Evolutionary conservation across 352 stramenopile species (phyloP).

Genomic region (Pythium coloratum): DNA sequence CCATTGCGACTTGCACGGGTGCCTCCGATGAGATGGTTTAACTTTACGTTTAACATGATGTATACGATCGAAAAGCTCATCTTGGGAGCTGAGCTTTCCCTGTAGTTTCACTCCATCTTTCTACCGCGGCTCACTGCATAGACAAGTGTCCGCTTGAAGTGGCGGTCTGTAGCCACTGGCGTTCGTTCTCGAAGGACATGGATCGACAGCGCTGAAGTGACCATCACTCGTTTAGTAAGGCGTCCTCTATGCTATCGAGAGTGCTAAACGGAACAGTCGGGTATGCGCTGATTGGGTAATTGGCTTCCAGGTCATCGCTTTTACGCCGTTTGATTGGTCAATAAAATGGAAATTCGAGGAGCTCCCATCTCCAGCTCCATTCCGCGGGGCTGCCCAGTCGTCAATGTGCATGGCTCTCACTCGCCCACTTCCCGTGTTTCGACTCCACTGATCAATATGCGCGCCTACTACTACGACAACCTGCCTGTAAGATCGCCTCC

Average conservation of each 20-base stretch:
- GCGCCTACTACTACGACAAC: constrained; percentile 33
- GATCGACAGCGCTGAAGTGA: background rate
- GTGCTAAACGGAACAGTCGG: background rate
- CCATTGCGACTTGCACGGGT: too few species aligned
- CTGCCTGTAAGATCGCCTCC: constrained; percentile 11
- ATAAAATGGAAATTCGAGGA: constrained; percentile 5
- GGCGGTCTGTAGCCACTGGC: background rate
- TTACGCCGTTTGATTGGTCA: constrained; percentile 15
- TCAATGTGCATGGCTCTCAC: constrained; percentile 18
- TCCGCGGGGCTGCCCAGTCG: constrained; percentile 2
- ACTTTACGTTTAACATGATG: too few species aligned
- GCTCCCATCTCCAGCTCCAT: constrained; percentile 3
- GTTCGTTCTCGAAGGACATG: background rate
- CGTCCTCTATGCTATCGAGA: background rate
- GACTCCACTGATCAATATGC: constrained; percentile 13
- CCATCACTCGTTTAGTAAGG: constrained; percentile 3
- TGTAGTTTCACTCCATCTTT: too few species aligned
- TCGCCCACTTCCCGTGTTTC: constrained; percentile 9
- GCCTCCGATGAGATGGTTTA: too few species aligned
- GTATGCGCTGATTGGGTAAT: constrained; percentile 17
- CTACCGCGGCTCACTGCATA: too few species aligned
- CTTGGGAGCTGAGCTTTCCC: too few species aligned
- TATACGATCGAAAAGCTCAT: too few species aligned
- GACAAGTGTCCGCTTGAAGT: background rate
- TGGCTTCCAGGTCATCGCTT: constrained; percentile 19